Percentiles rank a stretch among this genome's conserved stretches.
Evolutionary conservation across 179 eudicot genomes (phyloP).

Genomic region (Drosera spatulata): DNA sequence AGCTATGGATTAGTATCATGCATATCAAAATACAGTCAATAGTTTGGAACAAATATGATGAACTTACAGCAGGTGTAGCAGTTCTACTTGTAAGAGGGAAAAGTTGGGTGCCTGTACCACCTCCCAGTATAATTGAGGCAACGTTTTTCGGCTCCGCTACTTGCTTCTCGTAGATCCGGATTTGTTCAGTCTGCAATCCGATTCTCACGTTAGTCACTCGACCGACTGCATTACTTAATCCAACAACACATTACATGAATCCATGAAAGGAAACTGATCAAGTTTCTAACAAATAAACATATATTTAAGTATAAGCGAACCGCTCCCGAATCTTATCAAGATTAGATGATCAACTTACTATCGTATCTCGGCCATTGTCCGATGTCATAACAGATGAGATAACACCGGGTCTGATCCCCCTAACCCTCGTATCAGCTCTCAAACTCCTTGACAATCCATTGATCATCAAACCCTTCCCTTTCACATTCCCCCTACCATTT

Average conservation of each 20-base stretch:
- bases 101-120: slow-evolving; percentile 24
- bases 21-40: background rate
- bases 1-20: background rate
- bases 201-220: background rate
- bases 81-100: slow-evolving; percentile 84
- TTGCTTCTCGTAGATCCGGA: slow-evolving; percentile 42
- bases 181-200: slow-evolving; percentile 33
- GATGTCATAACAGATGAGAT: slow-evolving; percentile 63
- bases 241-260: background rate
- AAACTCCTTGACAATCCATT: slow-evolving; percentile 18
- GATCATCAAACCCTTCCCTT: too few species aligned
- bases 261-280: background rate
- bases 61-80: slow-evolving; percentile 93
- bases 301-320: too few species aligned
- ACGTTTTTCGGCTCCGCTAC: slow-evolving; percentile 68
- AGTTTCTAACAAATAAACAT: too few species aligned
- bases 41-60: background rate
- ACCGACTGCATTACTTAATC: background rate
- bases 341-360: slow-evolving; percentile 30
- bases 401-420: slow-evolving; percentile 41
- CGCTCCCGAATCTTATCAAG: too few species aligned
- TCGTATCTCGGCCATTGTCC: slow-evolving; percentile 41
- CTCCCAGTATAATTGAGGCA: slow-evolving; percentile 55
- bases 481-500: too few species aligned
- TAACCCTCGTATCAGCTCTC: slow-evolving; percentile 22